A percentile compares a stretch with the other conserved stretches of the same genome.
These are phyloP conservation scores for Deinandra increscens DNA, from an alignment of 129 eudicot genomes.

Conservation along the genomic window DNA sequence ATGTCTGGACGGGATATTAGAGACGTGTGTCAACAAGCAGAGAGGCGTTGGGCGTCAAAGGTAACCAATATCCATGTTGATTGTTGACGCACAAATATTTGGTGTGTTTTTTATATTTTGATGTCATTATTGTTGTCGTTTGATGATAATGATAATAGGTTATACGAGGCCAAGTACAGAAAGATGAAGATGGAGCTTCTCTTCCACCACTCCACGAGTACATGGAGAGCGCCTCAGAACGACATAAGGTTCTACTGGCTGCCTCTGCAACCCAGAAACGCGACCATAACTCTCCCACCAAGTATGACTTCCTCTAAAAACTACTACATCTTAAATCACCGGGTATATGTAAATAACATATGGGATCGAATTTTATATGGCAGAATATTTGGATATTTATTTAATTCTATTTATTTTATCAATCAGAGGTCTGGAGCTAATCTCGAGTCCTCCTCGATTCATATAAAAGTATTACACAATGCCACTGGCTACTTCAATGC, in stretches of 20 bases:
- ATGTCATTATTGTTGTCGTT: not conserved
- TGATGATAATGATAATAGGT: constrained; percentile 53
- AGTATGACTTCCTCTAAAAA: constrained; percentile 43
- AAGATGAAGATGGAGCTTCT: constrained; percentile 42
- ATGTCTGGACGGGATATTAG: constrained; percentile 97
- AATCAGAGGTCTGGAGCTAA: not conserved
- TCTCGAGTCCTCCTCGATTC: too few species aligned
- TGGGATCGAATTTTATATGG: not conserved
- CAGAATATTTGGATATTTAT: not conserved
- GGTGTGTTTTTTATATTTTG: not conserved
- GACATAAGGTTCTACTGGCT: constrained; percentile 47
- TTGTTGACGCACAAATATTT: not conserved
- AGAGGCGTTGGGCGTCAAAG: constrained; percentile 99
- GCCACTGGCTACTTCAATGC: too few species aligned
- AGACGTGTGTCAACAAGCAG: constrained; percentile 97
- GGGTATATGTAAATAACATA: constrained; percentile 3
- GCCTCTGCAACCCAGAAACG: constrained; percentile 33
- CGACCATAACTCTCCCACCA: constrained; percentile 27
- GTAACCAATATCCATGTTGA: constrained; percentile 29
- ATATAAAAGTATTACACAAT: too few species aligned
- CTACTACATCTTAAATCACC: not conserved
- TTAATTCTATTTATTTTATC: not conserved
- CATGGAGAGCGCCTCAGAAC: constrained; percentile 56
- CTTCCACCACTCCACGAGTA: constrained; percentile 88
- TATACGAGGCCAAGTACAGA: constrained; percentile 67